Percentiles rank a stretch among this genome's conserved stretches.
Evolutionary conservation across 306 rosid genomes (phyloP).

Genomic region (Vachellia pachyceras): DNA sequence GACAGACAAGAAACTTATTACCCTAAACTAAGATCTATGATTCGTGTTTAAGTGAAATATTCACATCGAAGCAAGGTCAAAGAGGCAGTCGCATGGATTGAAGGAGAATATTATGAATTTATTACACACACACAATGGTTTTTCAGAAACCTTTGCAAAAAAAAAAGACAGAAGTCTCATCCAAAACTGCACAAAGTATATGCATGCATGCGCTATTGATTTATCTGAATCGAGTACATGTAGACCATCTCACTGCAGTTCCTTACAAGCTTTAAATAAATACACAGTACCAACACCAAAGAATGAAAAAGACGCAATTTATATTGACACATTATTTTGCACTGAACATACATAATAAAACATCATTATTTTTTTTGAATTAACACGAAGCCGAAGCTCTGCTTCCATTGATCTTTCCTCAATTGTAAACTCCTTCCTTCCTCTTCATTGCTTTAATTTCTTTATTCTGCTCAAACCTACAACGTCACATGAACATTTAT

Average conservation of each 20-base stretch:
- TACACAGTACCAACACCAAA: background rate
- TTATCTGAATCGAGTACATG: constrained; percentile 6
- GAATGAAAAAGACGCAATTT: background rate
- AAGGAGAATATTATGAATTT: constrained; percentile 17
- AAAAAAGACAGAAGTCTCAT: too few relatives aligned
- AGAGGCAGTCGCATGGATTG: background rate
- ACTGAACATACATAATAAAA: background rate
- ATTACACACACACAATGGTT: constrained; percentile 6
- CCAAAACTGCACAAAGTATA: constrained; percentile 11
- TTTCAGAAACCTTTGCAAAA: constrained; percentile 32
- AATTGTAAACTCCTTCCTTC: background rate
- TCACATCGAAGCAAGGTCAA: background rate
- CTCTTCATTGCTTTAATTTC: background rate
- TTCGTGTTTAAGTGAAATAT: background rate
- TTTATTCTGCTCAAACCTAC: background rate
- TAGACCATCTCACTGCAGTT: constrained; percentile 14
- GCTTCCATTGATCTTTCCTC: background rate
- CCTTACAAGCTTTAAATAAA: constrained; percentile 14
- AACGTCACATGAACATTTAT: too few relatives aligned
- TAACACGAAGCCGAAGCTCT: background rate
- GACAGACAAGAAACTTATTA: too few relatives aligned
- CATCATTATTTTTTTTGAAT: background rate
- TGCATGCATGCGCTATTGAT: constrained; percentile 10
- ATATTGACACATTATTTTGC: background rate
- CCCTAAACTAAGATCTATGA: too few relatives aligned